Evolutionary conservation across 2,329 filamentous ascomycete species (phyloP).

Genomic region (Neonectria ditissima): DNA sequence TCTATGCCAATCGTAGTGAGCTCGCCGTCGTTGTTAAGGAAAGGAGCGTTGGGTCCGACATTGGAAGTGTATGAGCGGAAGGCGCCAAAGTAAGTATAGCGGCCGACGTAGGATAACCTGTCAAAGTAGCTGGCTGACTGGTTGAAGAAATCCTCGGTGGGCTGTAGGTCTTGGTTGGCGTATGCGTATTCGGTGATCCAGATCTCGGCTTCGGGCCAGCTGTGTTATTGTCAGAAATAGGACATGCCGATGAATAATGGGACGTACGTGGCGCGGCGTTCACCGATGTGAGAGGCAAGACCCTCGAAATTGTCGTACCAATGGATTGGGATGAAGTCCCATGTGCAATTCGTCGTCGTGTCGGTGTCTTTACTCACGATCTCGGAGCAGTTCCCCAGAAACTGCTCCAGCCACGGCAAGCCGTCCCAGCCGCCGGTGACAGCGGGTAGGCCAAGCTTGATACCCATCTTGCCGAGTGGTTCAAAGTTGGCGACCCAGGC

Average conservation of each 20-base stretch:
- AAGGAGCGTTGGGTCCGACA: conserved; percentile 77
- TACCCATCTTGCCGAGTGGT: conserved; percentile 71
- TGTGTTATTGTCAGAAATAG: conserved; percentile 39
- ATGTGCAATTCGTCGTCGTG: conserved; percentile 65
- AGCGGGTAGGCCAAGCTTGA: conserved; percentile 77
- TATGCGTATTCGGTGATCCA: conserved; percentile 86
- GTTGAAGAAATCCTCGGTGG: conserved; percentile 77
- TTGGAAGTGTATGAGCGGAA: conserved; percentile 79
- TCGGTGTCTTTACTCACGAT: conserved; percentile 60
- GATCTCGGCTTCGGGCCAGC: conserved; percentile 71
- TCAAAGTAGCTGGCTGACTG: conserved; percentile 75
- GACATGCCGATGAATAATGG: background rate
- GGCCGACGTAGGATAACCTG: conserved; percentile 63
- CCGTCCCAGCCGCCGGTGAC: conserved; percentile 72
- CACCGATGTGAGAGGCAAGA: conserved; percentile 74
- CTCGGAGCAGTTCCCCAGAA: conserved; percentile 71
- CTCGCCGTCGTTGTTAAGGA: conserved; percentile 75
- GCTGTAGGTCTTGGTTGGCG: conserved; percentile 64
- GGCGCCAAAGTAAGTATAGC: conserved; percentile 81
- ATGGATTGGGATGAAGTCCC: conserved; percentile 73
- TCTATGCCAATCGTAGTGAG: conserved; percentile 81
- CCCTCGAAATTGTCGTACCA: conserved; percentile 79
- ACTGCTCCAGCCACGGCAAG: conserved; percentile 75
- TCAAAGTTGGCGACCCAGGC: conserved; percentile 79
- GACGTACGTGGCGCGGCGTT: conserved; percentile 53